These are phyloP conservation scores for Pilobolus umbonatus DNA, from an alignment of 192 early-diverging fungal species.

Conservation along the genomic window DNA sequence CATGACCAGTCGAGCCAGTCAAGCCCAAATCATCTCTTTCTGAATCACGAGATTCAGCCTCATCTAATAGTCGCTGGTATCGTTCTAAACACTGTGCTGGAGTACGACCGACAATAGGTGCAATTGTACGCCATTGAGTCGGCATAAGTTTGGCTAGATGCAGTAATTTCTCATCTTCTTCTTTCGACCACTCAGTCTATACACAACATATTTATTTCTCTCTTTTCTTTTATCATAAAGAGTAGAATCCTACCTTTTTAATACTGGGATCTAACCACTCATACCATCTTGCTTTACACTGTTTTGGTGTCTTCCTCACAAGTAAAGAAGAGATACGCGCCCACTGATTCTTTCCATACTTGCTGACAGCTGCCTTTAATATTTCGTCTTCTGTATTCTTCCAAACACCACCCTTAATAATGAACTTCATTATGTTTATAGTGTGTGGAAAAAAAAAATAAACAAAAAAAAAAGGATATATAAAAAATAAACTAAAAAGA, in stretches of 20 bases:
- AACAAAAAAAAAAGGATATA: not conserved
- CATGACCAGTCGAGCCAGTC: slow-evolving; percentile 56
- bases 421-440: slow-evolving; percentile 32
- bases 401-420: slow-evolving; percentile 95
- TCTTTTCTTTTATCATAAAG: too few relatives aligned
- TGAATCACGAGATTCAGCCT: slow-evolving; percentile 83
- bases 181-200: slow-evolving; percentile 95
- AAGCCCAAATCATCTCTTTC: slow-evolving; percentile 54
- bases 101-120: slow-evolving; percentile 95
- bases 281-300: slow-evolving; percentile 99
- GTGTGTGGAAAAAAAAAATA: not conserved
- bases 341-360: slow-evolving; percentile 99
- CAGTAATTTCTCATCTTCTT: slow-evolving; percentile 96
- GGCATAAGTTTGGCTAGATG: slow-evolving; percentile 99
- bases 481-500: not conserved
- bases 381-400: slow-evolving; percentile 99
- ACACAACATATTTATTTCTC: not conserved
- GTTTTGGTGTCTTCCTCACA: slow-evolving; percentile 92
- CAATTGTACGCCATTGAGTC: slow-evolving; percentile 98
- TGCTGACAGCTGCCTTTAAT: slow-evolving; percentile 95
- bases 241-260: slow-evolving; percentile 76
- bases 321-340: slow-evolving; percentile 94
- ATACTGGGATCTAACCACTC: slow-evolving; percentile 99
- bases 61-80: slow-evolving; percentile 93
- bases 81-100: slow-evolving; percentile 95